These are phyloP conservation scores for Polygonum maritimum DNA, from an alignment of 148 eudicot species.

Conservation along the genomic window DNA sequence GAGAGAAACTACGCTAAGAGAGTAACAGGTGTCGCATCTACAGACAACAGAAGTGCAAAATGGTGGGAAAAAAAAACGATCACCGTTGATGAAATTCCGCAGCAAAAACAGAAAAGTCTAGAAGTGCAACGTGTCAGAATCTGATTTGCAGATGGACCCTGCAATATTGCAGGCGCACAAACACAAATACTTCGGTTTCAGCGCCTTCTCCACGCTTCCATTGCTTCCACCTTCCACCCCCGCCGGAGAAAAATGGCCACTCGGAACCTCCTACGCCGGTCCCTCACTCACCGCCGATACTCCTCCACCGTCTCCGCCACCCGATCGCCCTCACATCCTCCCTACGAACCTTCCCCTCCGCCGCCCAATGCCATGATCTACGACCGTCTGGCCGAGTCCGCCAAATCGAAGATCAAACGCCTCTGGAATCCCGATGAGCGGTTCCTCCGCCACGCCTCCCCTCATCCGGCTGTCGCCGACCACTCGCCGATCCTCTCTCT, in stretches of 20 bases:
- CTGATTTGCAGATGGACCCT: neutral
- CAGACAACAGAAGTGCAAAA: neutral
- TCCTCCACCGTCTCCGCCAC: constrained; percentile 17
- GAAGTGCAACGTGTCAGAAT: neutral
- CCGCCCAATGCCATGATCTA: too few relatives aligned
- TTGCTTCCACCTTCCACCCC: neutral
- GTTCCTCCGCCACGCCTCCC: constrained; percentile 40
- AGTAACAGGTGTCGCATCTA: neutral
- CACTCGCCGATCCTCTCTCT: constrained; percentile 45
- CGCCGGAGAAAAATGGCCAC: constrained; percentile 21
- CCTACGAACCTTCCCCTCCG: constrained; percentile 7
- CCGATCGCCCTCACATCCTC: constrained; percentile 11
- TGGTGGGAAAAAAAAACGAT: neutral
- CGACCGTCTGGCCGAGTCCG: too few relatives aligned
- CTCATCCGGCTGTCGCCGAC: constrained; percentile 33
- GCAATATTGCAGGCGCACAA: neutral
- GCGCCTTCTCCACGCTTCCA: neutral
- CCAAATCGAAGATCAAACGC: constrained; percentile 22
- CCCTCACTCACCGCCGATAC: constrained; percentile 14
- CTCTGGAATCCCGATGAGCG: constrained; percentile 44
- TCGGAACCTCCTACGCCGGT: constrained; percentile 19
- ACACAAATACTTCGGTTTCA: neutral
- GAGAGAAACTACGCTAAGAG: too few relatives aligned
- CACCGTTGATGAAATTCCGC: neutral
- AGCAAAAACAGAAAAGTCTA: neutral